These are phyloP conservation scores for Phytophthora pluvialis DNA, from an alignment of 352 stramenopile genomes.

Conservation along the genomic window DNA sequence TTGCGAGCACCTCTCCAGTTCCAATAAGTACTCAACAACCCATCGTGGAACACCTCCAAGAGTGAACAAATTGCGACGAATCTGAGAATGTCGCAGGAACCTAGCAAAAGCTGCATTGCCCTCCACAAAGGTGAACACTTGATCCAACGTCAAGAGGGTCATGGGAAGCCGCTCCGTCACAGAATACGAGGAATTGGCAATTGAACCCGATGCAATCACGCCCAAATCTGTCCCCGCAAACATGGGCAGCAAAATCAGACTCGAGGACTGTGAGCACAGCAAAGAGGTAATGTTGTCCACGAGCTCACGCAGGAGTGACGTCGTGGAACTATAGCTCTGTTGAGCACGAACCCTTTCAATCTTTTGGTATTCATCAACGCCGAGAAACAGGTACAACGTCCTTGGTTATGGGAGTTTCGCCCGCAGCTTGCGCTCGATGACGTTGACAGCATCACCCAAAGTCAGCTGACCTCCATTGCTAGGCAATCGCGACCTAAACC, in stretches of 20 bases:
- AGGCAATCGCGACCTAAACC: slow-evolving; percentile 11
- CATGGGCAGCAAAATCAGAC: slow-evolving; percentile 22
- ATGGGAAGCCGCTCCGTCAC: slow-evolving; percentile 31
- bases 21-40: slow-evolving; percentile 19
- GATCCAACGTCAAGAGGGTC: slow-evolving; percentile 33
- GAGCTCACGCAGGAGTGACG: slow-evolving; percentile 14
- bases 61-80: slow-evolving; percentile 13
- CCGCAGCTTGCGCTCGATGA: slow-evolving; percentile 25
- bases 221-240: slow-evolving; percentile 20
- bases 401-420: neutral
- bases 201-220: slow-evolving; percentile 21
- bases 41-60: slow-evolving; percentile 21
- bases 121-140: slow-evolving; percentile 38
- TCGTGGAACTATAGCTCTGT: neutral
- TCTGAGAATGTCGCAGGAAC: neutral
- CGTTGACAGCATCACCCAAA: neutral
- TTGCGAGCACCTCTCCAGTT: neutral
- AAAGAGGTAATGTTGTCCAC: slow-evolving; percentile 2
- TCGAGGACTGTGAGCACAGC: neutral
- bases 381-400: slow-evolving; percentile 40
- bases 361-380: slow-evolving; percentile 41
- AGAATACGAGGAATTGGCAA: slow-evolving; percentile 35
- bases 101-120: slow-evolving; percentile 9
- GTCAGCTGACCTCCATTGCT: slow-evolving; percentile 6
- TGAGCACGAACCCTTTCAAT: slow-evolving; percentile 28